Evolutionary conservation across 1,139 yeast genomes (phyloP).

Genomic region (Tardiomyces depauwii): DNA sequence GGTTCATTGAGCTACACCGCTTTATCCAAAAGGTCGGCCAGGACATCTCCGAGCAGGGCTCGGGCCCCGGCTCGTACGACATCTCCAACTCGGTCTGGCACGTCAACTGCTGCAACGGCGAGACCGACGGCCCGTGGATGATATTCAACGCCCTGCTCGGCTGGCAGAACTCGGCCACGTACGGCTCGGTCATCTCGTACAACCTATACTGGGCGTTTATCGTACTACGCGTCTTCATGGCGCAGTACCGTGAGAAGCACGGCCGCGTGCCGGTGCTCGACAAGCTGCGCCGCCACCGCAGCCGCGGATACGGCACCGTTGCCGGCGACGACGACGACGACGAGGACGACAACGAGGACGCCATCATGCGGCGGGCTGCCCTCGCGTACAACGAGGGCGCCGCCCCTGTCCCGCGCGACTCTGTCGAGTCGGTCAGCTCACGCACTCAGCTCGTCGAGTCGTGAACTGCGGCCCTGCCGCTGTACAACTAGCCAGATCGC

Average conservation of each 20-base stretch:
- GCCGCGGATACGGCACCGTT: not conserved
- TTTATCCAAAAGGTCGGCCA: conserved; percentile 64
- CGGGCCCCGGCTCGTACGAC: conserved; percentile 89
- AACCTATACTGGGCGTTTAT: conserved; percentile 71
- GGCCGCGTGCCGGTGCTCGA: conserved; percentile 20
- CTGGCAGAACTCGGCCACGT: conserved; percentile 88
- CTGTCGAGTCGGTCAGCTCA: conserved; percentile 13
- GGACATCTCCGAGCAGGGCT: conserved; percentile 81
- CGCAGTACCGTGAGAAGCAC: conserved; percentile 61
- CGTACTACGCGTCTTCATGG: conserved; percentile 41
- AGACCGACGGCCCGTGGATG: conserved; percentile 85
- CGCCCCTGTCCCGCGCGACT: conserved; percentile 5
- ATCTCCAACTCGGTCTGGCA: conserved; percentile 74
- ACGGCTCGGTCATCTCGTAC: conserved; percentile 76
- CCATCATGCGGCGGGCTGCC: not conserved
- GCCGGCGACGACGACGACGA: not conserved
- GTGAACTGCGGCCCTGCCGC: not conserved
- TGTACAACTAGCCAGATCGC: too few species aligned
- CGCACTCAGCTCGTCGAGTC: conserved; percentile 12
- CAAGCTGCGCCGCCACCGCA: not conserved
- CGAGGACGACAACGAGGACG: not conserved
- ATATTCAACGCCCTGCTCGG: conserved; percentile 78
- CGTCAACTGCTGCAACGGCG: conserved; percentile 90
- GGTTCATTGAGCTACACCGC: conserved; percentile 65
- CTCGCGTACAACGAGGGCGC: not conserved